A percentile compares a stretch with the other conserved stretches of the same genome.
phyloP scores from a whole-genome alignment of 805 yeast species.

The Cephaloascus fragrans region DNA sequence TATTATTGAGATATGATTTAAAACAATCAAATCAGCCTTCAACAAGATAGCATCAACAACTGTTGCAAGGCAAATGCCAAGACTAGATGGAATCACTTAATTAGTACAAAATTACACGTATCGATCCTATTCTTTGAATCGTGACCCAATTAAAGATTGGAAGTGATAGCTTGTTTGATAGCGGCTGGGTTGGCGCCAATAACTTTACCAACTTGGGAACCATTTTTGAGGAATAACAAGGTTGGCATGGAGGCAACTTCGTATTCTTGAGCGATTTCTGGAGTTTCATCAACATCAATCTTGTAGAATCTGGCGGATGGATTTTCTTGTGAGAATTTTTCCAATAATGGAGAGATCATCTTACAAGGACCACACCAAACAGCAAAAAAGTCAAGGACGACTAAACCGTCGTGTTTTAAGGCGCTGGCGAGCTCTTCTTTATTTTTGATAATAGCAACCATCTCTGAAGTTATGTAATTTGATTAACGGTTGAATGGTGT shows the following conservation, averaged over 20 bases:
- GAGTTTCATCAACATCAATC: conserved; percentile 28
- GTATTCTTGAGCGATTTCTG: conserved; percentile 21
- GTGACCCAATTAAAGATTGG: conserved; percentile 23
- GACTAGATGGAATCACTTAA: too few relatives aligned
- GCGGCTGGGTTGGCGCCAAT: conserved; percentile 30
- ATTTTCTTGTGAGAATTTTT: conserved; percentile 19
- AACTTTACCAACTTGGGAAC: conserved; percentile 19
- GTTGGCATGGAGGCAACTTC: conserved; percentile 33
- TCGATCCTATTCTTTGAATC: too few relatives aligned
- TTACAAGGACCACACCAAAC: conserved; percentile 38
- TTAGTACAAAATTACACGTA: too few relatives aligned
- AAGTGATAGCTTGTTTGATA: conserved; percentile 26
- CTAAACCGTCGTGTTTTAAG: conserved; percentile 28
- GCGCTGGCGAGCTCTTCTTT: conserved; percentile 27
- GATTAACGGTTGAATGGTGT: too few relatives aligned
- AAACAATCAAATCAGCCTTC: too few relatives aligned
- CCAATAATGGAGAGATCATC: conserved; percentile 27
- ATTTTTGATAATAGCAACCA: conserved; percentile 25
- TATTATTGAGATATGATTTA: too few relatives aligned
- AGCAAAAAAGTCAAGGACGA: conserved; percentile 31
- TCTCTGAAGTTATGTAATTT: conserved; percentile 11
- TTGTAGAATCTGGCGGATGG: conserved; percentile 28
- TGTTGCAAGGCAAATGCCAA: too few relatives aligned
- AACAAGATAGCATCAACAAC: too few relatives aligned
- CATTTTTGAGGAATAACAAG: conserved; percentile 22